A percentile compares a stretch with the other conserved stretches of the same genome.
Evolutionary conservation across 2,329 filamentous ascomycete genomes (phyloP).

Genomic region (Colletotrichum sp.): DNA sequence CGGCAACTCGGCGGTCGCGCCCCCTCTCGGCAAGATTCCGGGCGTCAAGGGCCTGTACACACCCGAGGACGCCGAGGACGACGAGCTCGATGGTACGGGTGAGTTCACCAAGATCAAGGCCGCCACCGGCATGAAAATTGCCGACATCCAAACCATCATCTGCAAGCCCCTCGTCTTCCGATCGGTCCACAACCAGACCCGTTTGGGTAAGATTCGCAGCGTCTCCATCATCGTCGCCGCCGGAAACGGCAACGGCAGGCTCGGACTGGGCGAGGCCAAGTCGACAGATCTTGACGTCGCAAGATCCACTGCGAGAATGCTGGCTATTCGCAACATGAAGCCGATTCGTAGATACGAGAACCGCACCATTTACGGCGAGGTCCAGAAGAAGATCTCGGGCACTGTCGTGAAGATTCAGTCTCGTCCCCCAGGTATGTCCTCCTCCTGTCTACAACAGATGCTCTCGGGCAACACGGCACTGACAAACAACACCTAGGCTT

Average conservation of each 20-base stretch:
- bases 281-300: constrained; percentile 75
- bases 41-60: constrained; percentile 59
- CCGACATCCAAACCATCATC: constrained; percentile 58
- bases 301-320: constrained; percentile 72
- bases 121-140: constrained; percentile 57
- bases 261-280: constrained; percentile 92
- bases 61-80: constrained; percentile 52
- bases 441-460: background rate
- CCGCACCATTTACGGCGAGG: constrained; percentile 86
- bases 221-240: constrained; percentile 79
- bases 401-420: constrained; percentile 81
- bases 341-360: constrained; percentile 92
- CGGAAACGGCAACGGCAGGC: constrained; percentile 82
- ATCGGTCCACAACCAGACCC: constrained; percentile 87
- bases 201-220: constrained; percentile 89
- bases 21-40: constrained; percentile 55
- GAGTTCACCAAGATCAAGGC: constrained; percentile 56
- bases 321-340: constrained; percentile 89
- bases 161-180: constrained; percentile 77
- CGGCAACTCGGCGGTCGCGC: constrained; percentile 49
- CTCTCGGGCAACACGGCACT: background rate
- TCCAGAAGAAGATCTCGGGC: constrained; percentile 85
- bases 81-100: constrained; percentile 54
- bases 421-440: constrained; percentile 80
- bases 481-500: constrained; percentile 67